A percentile compares a stretch with the other conserved stretches of the same genome.
Conservation (phyloP, 257 asterid species). For the Thymus mandschuricus region DNA sequence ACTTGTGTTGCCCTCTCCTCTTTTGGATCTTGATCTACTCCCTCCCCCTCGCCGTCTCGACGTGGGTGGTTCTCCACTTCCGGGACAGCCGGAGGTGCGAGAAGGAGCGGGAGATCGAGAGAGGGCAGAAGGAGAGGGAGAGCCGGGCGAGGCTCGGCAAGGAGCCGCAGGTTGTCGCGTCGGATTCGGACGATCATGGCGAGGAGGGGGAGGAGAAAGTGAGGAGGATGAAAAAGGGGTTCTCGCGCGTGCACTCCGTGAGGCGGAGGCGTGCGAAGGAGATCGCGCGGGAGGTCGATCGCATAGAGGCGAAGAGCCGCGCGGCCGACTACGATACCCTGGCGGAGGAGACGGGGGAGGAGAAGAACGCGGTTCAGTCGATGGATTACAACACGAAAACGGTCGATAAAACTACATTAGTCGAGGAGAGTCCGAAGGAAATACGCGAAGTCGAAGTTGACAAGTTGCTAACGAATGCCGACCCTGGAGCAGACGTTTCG, state of each 20-base stretch:
- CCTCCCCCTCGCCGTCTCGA: conserved; percentile 38
- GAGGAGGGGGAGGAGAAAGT: background rate
- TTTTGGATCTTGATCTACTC: conserved; percentile 64
- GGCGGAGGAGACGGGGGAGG: conserved; percentile 29
- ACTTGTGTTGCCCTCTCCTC: conserved; percentile 47
- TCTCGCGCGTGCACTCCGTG: conserved; percentile 63
- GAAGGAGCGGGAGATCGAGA: background rate
- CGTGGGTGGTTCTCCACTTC: conserved; percentile 34
- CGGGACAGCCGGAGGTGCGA: background rate
- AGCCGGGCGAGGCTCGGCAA: conserved; percentile 12
- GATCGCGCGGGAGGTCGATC: background rate
- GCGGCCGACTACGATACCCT: background rate
- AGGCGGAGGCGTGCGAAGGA: conserved; percentile 60
- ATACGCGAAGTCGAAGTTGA: conserved; percentile 56
- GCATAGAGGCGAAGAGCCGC: background rate
- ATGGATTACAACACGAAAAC: conserved; percentile 26
- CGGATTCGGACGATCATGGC: conserved; percentile 22
- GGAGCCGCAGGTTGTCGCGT: conserved; percentile 8
- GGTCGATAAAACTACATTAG: conserved; percentile 50
- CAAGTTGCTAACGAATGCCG: background rate
- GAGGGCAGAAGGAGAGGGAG: conserved; percentile 19
- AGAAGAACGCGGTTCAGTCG: conserved; percentile 41
- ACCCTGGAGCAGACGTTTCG: background rate
- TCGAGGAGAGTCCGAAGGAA: conserved; percentile 55
- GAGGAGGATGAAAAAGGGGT: conserved; percentile 29